Conservation (phyloP, 345 rosid genomes). For the Gossypioides kirkii region DNA sequence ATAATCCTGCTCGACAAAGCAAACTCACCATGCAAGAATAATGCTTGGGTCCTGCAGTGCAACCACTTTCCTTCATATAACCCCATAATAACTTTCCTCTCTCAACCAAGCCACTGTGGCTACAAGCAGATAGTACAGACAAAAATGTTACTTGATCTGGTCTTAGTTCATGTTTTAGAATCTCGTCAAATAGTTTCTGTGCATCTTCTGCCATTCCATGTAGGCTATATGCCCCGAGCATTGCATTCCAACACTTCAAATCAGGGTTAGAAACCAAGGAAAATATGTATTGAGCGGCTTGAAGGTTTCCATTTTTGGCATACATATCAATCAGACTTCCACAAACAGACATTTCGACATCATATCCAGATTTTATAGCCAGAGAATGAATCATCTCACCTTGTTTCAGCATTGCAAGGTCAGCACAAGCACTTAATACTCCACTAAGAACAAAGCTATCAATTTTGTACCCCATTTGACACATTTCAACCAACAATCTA, state of each 20-base stretch:
- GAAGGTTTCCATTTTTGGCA: constrained; percentile 59
- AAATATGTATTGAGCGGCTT: constrained; percentile 51
- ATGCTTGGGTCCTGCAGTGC: constrained; percentile 61
- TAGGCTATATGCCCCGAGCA: constrained; percentile 72
- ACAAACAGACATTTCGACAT: constrained; percentile 45
- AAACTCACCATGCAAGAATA: constrained; percentile 79
- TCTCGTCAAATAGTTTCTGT: constrained; percentile 36
- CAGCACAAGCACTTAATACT: constrained; percentile 74
- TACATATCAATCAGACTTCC: constrained; percentile 85
- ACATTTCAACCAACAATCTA: constrained; percentile 47
- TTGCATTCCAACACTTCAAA: constrained; percentile 83
- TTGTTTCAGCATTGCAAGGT: constrained; percentile 54
- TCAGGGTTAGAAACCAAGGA: constrained; percentile 45
- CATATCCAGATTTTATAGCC: constrained; percentile 51
- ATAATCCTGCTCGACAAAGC: constrained; percentile 67
- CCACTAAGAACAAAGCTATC: constrained; percentile 77
- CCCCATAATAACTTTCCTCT: constrained; percentile 65
- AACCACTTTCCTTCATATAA: constrained; percentile 45
- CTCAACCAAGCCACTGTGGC: constrained; percentile 57
- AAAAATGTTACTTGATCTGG: constrained; percentile 78
- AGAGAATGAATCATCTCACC: constrained; percentile 72
- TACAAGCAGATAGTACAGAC: constrained; percentile 70
- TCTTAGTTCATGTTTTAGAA: constrained; percentile 30
- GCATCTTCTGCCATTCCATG: constrained; percentile 72
- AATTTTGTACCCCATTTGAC: constrained; percentile 36